Percentiles rank a stretch among this genome's conserved stretches.
Conservation (phyloP, 345 rosid genomes). For the Garcia nutans region DNA sequence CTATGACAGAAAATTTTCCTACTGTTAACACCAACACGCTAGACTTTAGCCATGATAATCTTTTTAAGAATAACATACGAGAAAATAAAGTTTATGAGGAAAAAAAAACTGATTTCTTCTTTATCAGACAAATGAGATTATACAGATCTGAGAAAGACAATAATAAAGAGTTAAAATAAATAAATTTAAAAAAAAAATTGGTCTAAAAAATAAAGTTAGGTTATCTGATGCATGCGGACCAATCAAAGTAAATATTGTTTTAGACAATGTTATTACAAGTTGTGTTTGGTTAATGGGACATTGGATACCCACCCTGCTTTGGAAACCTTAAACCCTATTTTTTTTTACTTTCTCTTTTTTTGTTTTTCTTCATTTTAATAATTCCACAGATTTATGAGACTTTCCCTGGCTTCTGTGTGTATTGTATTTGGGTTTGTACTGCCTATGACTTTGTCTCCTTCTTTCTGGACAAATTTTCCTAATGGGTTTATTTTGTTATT, state of each 20-base stretch:
- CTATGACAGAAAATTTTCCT: no score
- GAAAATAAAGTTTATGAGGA: background rate
- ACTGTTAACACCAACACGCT: no score
- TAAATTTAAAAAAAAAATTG: no score
- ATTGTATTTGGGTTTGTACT: constrained; percentile 14
- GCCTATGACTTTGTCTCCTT: constrained; percentile 30
- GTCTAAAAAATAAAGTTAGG: background rate
- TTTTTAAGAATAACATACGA: background rate
- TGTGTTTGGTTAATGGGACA: constrained; percentile 21
- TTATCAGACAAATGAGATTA: background rate
- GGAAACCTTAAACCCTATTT: constrained; percentile 12
- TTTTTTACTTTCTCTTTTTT: no score
- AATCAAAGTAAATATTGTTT: no score
- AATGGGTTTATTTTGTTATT: background rate
- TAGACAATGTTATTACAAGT: background rate
- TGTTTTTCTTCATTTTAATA: background rate
- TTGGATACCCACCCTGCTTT: constrained; percentile 40
- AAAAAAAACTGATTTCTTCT: background rate
- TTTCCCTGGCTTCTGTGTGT: background rate
- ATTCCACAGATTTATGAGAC: constrained; percentile 11
- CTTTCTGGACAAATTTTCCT: constrained; percentile 32
- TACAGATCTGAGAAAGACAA: background rate
- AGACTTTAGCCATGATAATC: background rate
- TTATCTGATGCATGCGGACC: background rate
- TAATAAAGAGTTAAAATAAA: no score